A percentile compares a stretch with the other conserved stretches of the same genome.
Evolutionary conservation across 139 green algal species (phyloP).

Genomic region (Closterium sp.): DNA sequence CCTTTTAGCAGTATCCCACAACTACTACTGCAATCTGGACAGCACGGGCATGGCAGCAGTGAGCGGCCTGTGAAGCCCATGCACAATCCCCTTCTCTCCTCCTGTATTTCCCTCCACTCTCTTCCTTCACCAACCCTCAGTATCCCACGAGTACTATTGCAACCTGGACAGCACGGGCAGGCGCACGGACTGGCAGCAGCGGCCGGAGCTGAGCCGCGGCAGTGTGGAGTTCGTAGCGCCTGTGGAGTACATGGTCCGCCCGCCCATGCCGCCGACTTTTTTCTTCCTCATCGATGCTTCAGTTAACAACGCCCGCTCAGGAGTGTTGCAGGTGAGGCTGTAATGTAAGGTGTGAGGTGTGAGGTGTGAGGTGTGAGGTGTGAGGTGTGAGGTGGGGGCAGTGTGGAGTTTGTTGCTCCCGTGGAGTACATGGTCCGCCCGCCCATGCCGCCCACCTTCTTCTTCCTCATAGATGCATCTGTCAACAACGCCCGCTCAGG

Average conservation of each 20-base stretch:
- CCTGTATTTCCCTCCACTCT: too few relatives aligned
- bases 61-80: too few relatives aligned
- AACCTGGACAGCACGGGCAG: conserved; percentile 71
- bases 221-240: conserved; percentile 92
- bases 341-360: too few relatives aligned
- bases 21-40: too few relatives aligned
- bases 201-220: conserved; percentile 83
- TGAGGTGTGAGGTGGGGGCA: conserved; percentile 75
- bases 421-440: conserved; percentile 71
- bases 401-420: conserved; percentile 89
- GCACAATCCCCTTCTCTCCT: too few relatives aligned
- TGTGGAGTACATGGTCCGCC: conserved; percentile 89
- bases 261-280: conserved; percentile 86
- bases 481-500: conserved; percentile 28
- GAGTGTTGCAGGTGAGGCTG: conserved; percentile 37
- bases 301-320: conserved; percentile 14
- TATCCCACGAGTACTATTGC: conserved; percentile 91
- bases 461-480: conserved; percentile 89
- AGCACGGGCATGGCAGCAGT: too few relatives aligned
- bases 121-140: too few relatives aligned
- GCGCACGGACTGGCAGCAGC: conserved; percentile 82
- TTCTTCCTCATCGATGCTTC: conserved; percentile 91
- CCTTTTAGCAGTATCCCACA: too few relatives aligned
- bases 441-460: conserved; percentile 86
- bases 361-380: too few relatives aligned